A percentile compares a stretch with the other conserved stretches of the same genome.
Conservation (phyloP, 805 yeast species). For the Metschnikowia kunwiensis region DNA sequence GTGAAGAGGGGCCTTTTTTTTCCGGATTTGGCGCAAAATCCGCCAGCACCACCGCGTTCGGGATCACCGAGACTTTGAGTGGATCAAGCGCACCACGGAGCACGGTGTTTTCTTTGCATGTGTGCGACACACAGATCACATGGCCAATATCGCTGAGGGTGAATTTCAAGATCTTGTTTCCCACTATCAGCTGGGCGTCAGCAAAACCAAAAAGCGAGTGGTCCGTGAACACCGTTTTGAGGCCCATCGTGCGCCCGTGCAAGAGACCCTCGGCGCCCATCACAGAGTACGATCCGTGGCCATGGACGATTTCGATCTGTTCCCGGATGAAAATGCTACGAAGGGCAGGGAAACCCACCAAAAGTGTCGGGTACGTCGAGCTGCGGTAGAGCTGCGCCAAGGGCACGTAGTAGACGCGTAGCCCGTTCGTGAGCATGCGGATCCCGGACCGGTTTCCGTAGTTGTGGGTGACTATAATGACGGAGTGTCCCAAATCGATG, state of each 20-base stretch:
- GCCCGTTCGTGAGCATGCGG: constrained; percentile 79
- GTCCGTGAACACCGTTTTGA: constrained; percentile 89
- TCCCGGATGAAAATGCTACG: constrained; percentile 86
- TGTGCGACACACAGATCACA: constrained; percentile 93
- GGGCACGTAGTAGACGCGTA: constrained; percentile 91
- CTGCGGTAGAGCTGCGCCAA: constrained; percentile 75
- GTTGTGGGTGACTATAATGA: constrained; percentile 82
- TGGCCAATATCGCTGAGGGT: constrained; percentile 84
- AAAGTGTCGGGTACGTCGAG: constrained; percentile 85
- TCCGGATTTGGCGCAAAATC: constrained; percentile 63
- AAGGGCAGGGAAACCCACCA: constrained; percentile 79
- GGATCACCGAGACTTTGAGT: constrained; percentile 77
- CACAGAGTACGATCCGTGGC: constrained; percentile 88
- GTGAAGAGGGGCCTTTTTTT: constrained; percentile 1
- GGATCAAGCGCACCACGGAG: constrained; percentile 84
- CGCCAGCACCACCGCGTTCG: constrained; percentile 87
- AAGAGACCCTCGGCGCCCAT: constrained; percentile 86
- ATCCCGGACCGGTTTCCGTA: constrained; percentile 82
- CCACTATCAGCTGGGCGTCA: constrained; percentile 75
- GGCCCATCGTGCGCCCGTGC: constrained; percentile 92
- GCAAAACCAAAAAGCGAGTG: constrained; percentile 95
- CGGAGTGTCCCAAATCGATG: constrained; percentile 78
- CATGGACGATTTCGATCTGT: constrained; percentile 83
- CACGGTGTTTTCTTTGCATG: constrained; percentile 94
- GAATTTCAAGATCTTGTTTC: constrained; percentile 82